Percentiles rank a stretch among this genome's conserved stretches.
phyloP scores from a whole-genome alignment of 345 rosid genomes.

The Ceriops decandra region DNA sequence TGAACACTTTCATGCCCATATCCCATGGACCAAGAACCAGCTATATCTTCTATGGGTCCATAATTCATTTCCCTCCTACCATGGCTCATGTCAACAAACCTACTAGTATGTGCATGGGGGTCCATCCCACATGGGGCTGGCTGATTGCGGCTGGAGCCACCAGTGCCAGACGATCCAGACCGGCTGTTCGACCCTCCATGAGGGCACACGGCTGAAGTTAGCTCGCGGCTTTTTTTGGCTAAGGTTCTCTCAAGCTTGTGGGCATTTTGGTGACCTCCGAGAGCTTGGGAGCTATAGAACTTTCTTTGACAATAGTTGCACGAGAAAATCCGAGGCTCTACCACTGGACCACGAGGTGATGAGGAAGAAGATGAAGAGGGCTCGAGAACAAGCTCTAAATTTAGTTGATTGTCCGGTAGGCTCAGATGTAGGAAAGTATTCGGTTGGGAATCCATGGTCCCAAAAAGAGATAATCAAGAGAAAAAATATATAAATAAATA shows the following conservation, averaged over 20 bases:
- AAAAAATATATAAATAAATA: too few relatives aligned
- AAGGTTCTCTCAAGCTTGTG: constrained; percentile 90
- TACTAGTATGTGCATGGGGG: constrained; percentile 34
- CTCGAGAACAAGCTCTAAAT: constrained; percentile 37
- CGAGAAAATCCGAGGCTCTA: constrained; percentile 61
- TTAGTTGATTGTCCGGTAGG: constrained; percentile 46
- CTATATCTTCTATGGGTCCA: constrained; percentile 16
- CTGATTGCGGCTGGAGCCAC: constrained; percentile 10
- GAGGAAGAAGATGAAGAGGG: constrained; percentile 23
- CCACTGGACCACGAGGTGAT: constrained; percentile 31
- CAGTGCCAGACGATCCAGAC: constrained; percentile 10
- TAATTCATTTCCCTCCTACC: constrained; percentile 30
- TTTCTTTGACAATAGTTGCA: constrained; percentile 94
- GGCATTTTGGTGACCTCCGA: constrained; percentile 98
- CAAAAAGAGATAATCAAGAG: neutral
- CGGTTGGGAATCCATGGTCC: constrained; percentile 59
- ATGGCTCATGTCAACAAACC: constrained; percentile 27
- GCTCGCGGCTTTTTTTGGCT: constrained; percentile 79
- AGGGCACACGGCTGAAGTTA: constrained; percentile 25
- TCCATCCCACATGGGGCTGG: constrained; percentile 29
- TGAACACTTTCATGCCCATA: constrained; percentile 42
- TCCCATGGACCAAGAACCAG: constrained; percentile 33
- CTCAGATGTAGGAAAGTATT: constrained; percentile 66
- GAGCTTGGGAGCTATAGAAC: constrained; percentile 97
- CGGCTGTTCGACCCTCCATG: constrained; percentile 28